These are phyloP conservation scores for Dipodascopsis uninucleata DNA, from an alignment of 805 yeast species.

Conservation along the genomic window DNA sequence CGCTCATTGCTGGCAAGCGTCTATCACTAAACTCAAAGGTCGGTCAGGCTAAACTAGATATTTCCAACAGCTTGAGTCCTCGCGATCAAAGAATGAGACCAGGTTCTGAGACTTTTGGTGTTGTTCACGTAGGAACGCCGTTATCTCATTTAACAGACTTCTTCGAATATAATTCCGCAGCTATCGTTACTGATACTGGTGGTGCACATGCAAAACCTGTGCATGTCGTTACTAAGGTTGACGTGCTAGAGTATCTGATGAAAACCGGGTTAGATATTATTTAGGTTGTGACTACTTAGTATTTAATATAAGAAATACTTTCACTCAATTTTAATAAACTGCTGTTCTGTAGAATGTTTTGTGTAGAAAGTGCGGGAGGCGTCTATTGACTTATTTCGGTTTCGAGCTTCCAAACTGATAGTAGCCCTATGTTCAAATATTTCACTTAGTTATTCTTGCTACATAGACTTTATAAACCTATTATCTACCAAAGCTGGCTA, in stretches of 20 bases:
- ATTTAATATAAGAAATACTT: too few relatives aligned
- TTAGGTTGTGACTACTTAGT: background rate
- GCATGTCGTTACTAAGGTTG: conserved; percentile 85
- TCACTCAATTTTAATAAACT: too few relatives aligned
- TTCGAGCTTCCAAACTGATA: too few relatives aligned
- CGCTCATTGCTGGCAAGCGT: conserved; percentile 59
- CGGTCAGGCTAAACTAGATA: conserved; percentile 62
- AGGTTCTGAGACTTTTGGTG: conserved; percentile 64
- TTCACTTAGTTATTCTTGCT: too few relatives aligned
- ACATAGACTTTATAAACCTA: too few relatives aligned
- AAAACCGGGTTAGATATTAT: conserved; percentile 28
- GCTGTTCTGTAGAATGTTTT: too few relatives aligned
- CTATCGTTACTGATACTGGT: conserved; percentile 66
- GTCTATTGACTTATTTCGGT: too few relatives aligned
- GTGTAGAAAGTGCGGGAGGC: too few relatives aligned
- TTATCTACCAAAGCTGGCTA: too few relatives aligned
- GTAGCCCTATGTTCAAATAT: too few relatives aligned
- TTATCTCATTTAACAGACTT: conserved; percentile 67
- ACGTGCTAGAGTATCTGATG: conserved; percentile 53
- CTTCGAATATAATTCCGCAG: conserved; percentile 81
- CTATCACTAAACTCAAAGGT: conserved; percentile 56
- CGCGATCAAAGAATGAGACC: too few relatives aligned
- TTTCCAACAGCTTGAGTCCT: too few relatives aligned
- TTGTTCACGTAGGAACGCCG: conserved; percentile 62
- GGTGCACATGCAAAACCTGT: conserved; percentile 58